phyloP scores from a whole-genome alignment of 176 grass and related monocot species.

The Zoysia pacifica region DNA sequence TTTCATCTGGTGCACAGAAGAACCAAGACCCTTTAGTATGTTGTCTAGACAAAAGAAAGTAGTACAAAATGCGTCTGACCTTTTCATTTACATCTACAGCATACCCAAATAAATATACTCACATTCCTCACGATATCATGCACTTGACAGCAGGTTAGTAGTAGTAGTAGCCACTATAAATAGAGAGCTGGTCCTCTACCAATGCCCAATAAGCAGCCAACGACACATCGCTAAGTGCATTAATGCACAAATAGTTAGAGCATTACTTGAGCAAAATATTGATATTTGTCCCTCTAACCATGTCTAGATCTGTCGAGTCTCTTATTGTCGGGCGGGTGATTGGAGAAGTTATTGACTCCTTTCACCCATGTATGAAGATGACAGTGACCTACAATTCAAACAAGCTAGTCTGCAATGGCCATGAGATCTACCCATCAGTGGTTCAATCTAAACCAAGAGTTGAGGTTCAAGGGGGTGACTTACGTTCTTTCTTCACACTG shows the following conservation, averaged over 20 bases:
- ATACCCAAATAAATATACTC: slow-evolving; percentile 40
- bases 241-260: slow-evolving; percentile 22
- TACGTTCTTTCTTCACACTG: slow-evolving; percentile 91
- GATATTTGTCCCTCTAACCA: slow-evolving; percentile 32
- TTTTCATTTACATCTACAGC: slow-evolving; percentile 40
- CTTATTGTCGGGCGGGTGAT: slow-evolving; percentile 81
- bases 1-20: slow-evolving; percentile 28
- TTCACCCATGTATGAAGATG: slow-evolving; percentile 83
- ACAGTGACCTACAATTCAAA: slow-evolving; percentile 74
- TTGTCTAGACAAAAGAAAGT: slow-evolving; percentile 28
- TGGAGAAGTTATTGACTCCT: slow-evolving; percentile 89
- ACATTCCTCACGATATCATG: slow-evolving; percentile 32
- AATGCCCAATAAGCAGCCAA: slow-evolving; percentile 46
- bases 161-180: slow-evolving; percentile 44
- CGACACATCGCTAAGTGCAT: neutral
- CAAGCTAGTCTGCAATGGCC: slow-evolving; percentile 82
- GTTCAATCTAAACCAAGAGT: slow-evolving; percentile 68
- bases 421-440: slow-evolving; percentile 83
- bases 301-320: slow-evolving; percentile 75
- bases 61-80: slow-evolving; percentile 25
- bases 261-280: slow-evolving; percentile 38
- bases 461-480: slow-evolving; percentile 68
- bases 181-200: slow-evolving; percentile 44
- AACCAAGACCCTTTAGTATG: slow-evolving; percentile 26
- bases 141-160: slow-evolving; percentile 14